Percentiles rank a stretch among this genome's conserved stretches.
Conservation (phyloP, 2,329 filamentous ascomycete species). For the Claviceps cyperi region DNA sequence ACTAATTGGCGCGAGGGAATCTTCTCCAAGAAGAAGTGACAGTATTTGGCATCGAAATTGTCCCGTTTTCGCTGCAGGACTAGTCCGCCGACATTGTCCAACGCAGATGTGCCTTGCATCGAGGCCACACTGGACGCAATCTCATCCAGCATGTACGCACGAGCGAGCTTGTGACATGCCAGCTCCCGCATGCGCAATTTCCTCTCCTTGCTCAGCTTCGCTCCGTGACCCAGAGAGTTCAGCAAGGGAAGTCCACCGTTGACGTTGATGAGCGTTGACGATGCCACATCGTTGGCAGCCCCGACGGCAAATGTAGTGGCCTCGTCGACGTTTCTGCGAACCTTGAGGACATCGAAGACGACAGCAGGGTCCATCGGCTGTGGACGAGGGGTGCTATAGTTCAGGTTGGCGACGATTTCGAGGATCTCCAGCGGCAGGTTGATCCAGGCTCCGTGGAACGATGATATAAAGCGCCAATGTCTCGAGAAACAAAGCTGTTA, state of each 20-base stretch:
- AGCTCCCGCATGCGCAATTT: slow-evolving; percentile 70
- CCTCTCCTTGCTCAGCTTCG: slow-evolving; percentile 60
- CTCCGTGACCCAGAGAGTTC: slow-evolving; percentile 27
- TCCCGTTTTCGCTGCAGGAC: slow-evolving; percentile 57
- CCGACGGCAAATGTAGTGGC: slow-evolving; percentile 65
- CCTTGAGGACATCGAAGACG: slow-evolving; percentile 74
- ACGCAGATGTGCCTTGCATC: slow-evolving; percentile 64
- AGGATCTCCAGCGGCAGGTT: slow-evolving; percentile 67
- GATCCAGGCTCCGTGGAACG: slow-evolving; percentile 72
- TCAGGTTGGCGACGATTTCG: slow-evolving; percentile 63
- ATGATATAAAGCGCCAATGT: slow-evolving; percentile 75
- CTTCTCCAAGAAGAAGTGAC: slow-evolving; percentile 90
- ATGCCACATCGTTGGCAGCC: slow-evolving; percentile 58
- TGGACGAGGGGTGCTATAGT: slow-evolving; percentile 63
- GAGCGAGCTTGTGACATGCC: slow-evolving; percentile 61
- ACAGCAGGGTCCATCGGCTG: slow-evolving; percentile 65
- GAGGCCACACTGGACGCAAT: slow-evolving; percentile 70
- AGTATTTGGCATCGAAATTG: slow-evolving; percentile 65
- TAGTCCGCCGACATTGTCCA: slow-evolving; percentile 61
- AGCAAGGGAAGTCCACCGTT: slow-evolving; percentile 21
- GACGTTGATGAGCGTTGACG: slow-evolving; percentile 44
- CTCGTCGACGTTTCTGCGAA: slow-evolving; percentile 65
- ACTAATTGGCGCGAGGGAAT: slow-evolving; percentile 63
- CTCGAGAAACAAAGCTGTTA: slow-evolving; percentile 24
- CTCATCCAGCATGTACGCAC: slow-evolving; percentile 69